Conservation (phyloP, 352 stramenopile species). For the Globisporangium sylvaticum region DNA sequence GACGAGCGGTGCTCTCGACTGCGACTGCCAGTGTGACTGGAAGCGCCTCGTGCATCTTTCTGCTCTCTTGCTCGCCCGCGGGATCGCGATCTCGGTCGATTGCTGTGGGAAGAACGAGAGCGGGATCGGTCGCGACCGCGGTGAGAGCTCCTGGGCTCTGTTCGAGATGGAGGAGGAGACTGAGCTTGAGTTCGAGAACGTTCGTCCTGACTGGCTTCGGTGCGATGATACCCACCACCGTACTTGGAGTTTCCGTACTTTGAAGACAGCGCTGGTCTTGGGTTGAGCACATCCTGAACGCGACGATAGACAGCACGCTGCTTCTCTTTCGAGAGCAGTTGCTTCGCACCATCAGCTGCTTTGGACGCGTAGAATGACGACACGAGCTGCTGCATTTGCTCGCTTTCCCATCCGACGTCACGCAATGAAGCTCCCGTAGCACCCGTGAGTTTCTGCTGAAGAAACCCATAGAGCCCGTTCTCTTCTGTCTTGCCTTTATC, state of each 20-base stretch:
- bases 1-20: slow-evolving; percentile 12
- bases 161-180: not conserved
- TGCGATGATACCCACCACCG: slow-evolving; percentile 21
- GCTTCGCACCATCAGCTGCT: slow-evolving; percentile 12
- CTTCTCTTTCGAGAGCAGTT: slow-evolving; percentile 25
- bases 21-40: slow-evolving; percentile 17
- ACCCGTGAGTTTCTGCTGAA: slow-evolving; percentile 26
- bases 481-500: slow-evolving; percentile 17
- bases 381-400: slow-evolving; percentile 8
- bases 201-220: slow-evolving; percentile 1
- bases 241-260: slow-evolving; percentile 14
- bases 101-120: not conserved
- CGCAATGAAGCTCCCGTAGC: slow-evolving; percentile 12
- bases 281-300: slow-evolving; percentile 1
- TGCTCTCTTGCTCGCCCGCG: slow-evolving; percentile 2
- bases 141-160: not conserved
- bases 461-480: slow-evolving; percentile 26
- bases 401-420: slow-evolving; percentile 9
- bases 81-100: slow-evolving; percentile 3
- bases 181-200: not conserved
- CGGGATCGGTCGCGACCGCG: not conserved
- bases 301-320: slow-evolving; percentile 20
- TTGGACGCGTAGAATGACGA: slow-evolving; percentile 10
- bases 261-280: slow-evolving; percentile 15
- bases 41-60: slow-evolving; percentile 9